Evolutionary conservation across 2,329 filamentous ascomycete genomes (phyloP).

Genomic region (Macrophomina phaseolina): DNA sequence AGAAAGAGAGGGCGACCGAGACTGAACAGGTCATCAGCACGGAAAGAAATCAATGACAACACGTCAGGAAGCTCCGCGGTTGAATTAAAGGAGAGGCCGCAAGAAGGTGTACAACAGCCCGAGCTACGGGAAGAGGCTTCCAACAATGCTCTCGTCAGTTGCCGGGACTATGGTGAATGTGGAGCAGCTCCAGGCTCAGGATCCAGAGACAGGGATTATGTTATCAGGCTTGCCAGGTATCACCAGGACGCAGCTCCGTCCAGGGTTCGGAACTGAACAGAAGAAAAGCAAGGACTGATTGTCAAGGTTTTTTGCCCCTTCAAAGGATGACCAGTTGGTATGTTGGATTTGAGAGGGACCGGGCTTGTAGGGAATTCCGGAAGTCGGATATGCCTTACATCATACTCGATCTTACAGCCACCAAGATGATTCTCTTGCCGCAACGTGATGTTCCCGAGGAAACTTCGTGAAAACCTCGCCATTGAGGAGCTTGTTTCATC

Average conservation of each 20-base stretch:
- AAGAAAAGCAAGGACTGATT: background rate
- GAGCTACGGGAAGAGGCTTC: background rate
- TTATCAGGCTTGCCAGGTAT: background rate
- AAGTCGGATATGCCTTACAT: background rate
- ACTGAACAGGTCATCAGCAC: background rate
- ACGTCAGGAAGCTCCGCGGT: background rate
- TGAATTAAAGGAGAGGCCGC: background rate
- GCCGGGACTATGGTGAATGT: background rate
- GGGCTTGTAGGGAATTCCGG: background rate
- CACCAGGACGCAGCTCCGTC: background rate
- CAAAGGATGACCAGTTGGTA: background rate
- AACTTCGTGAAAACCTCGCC: background rate
- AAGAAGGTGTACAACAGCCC: background rate
- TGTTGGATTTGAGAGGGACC: background rate
- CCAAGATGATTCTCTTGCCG: slow-evolving; percentile 2
- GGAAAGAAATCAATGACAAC: background rate
- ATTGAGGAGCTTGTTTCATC: background rate
- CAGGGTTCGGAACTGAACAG: background rate
- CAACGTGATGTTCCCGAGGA: background rate
- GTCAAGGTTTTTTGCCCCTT: background rate
- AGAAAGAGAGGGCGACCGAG: background rate
- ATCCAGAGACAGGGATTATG: background rate
- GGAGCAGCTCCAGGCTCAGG: background rate
- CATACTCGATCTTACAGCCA: background rate
- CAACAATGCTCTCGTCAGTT: background rate